Evolutionary conservation across 2,329 filamentous ascomycete species (phyloP).

Genomic region (Alternaria consortialis): DNA sequence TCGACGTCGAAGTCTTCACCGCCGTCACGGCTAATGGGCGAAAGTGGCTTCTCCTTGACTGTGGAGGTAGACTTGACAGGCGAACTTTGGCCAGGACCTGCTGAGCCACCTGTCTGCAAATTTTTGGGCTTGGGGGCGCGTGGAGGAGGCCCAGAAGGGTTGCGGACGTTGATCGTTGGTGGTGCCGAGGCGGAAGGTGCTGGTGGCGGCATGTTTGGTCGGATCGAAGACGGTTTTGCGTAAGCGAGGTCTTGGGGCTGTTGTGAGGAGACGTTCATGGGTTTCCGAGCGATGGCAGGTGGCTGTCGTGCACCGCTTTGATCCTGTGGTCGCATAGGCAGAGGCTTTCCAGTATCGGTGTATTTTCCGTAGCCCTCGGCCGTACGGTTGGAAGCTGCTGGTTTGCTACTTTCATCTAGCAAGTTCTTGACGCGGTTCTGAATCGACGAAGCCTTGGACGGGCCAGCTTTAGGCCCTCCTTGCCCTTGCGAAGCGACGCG

Average conservation of each 20-base stretch:
- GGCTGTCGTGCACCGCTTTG: constrained; percentile 33
- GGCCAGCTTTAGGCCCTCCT: constrained; percentile 54
- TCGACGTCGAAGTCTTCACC: constrained; percentile 71
- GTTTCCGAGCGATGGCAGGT: constrained; percentile 57
- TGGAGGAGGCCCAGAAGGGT: constrained; percentile 53
- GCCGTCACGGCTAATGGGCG: constrained; percentile 11
- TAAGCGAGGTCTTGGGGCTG: constrained; percentile 38
- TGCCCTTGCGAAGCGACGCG: constrained; percentile 71
- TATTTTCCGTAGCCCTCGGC: constrained; percentile 91
- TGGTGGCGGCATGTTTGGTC: constrained; percentile 33
- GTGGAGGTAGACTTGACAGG: constrained; percentile 6
- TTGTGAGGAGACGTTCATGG: constrained; percentile 47
- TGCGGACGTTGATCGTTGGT: constrained; percentile 40
- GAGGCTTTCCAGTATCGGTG: constrained; percentile 61
- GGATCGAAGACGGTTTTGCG: constrained; percentile 35
- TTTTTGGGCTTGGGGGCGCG: constrained; percentile 68
- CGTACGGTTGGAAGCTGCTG: constrained; percentile 69
- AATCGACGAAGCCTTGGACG: constrained; percentile 79
- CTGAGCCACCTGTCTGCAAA: constrained; percentile 58
- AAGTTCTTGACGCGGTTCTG: constrained; percentile 90
- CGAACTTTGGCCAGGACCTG: constrained; percentile 16
- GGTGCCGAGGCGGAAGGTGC: constrained; percentile 45
- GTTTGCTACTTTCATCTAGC: constrained; percentile 73
- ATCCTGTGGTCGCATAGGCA: constrained; percentile 44
- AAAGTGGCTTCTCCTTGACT: constrained; percentile 34